These are phyloP conservation scores for Gardenia jasminoides DNA, from an alignment of 257 asterid genomes.

Conservation along the genomic window DNA sequence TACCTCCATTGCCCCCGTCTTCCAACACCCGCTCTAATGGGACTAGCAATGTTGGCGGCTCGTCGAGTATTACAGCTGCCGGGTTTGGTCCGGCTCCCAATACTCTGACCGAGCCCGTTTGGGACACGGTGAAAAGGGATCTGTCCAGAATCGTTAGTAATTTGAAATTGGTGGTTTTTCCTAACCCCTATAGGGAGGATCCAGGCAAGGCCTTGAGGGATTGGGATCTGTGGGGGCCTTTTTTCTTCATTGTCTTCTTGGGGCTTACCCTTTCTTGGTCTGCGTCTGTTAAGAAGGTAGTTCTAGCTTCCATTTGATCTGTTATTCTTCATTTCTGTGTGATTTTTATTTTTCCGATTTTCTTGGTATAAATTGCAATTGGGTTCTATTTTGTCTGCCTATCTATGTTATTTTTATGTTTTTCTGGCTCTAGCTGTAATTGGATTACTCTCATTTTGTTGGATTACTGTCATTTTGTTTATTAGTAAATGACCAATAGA, in stretches of 20 bases:
- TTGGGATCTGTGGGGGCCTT: slow-evolving; percentile 99
- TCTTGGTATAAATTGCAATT: not conserved
- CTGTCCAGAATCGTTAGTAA: slow-evolving; percentile 81
- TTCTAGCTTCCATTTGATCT: not conserved
- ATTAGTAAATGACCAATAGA: not conserved
- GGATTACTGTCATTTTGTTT: not conserved
- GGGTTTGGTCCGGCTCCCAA: slow-evolving; percentile 76
- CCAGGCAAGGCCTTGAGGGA: slow-evolving; percentile 95
- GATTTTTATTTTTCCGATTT: not conserved
- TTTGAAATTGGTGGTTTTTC: slow-evolving; percentile 91
- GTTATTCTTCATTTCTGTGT: not conserved
- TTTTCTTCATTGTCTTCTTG: slow-evolving; percentile 93
- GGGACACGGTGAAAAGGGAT: slow-evolving; percentile 93
- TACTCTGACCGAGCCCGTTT: slow-evolving; percentile 89
- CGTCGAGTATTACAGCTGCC: slow-evolving; percentile 24
- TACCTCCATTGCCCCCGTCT: slow-evolving; percentile 41
- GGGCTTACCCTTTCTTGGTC: slow-evolving; percentile 96
- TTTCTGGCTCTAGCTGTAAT: not conserved
- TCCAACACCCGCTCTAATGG: slow-evolving; percentile 25
- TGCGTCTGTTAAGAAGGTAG: slow-evolving; percentile 90
- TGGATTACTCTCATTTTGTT: not conserved
- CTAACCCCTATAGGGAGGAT: slow-evolving; percentile 89
- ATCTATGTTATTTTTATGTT: not conserved
- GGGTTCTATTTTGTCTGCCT: not conserved
- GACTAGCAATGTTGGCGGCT: slow-evolving; percentile 26